These are phyloP conservation scores for Plasmodium knowlesi DNA, from an alignment of 169 alveolate species.

Conservation along the genomic window DNA sequence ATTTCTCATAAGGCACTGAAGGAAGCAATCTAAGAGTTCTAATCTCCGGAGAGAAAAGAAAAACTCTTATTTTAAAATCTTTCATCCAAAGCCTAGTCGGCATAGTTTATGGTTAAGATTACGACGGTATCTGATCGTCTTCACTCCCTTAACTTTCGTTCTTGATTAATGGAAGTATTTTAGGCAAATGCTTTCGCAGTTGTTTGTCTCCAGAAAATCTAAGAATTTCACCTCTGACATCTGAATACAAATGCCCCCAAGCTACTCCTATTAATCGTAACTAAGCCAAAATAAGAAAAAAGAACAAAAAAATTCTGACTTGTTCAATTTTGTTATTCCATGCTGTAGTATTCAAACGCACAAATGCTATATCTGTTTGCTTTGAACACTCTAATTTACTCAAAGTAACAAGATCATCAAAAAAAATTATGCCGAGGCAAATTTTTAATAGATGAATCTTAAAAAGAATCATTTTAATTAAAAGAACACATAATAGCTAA, in stretches of 20 bases:
- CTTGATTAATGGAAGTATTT: constrained; percentile 93
- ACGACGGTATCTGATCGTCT: constrained; percentile 95
- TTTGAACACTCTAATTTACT: constrained; percentile 93
- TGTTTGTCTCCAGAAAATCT: constrained; percentile 92
- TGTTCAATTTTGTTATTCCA: constrained; percentile 83
- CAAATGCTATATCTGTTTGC: constrained; percentile 85
- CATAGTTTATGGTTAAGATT: constrained; percentile 93
- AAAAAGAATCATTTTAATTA: constrained; percentile 29
- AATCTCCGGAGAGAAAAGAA: constrained; percentile 79
- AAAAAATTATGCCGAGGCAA: not conserved
- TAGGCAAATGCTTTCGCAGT: constrained; percentile 94
- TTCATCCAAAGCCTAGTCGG: constrained; percentile 87
- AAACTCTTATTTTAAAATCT: constrained; percentile 9
- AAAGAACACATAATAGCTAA: not conserved
- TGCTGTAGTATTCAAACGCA: constrained; percentile 86
- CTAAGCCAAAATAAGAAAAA: constrained; percentile 80
- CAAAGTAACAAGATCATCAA: constrained; percentile 79
- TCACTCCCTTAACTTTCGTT: constrained; percentile 94
- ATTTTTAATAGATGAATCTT: not conserved
- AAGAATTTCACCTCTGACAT: constrained; percentile 94
- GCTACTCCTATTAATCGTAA: constrained; percentile 91
- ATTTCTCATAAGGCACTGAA: constrained; percentile 92
- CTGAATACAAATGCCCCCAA: constrained; percentile 94
- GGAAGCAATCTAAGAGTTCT: constrained; percentile 90
- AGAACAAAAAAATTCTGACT: constrained; percentile 79